These are phyloP conservation scores for Naegleria fowleri DNA, from an alignment of 208 protist genomes.

Conservation along the genomic window DNA sequence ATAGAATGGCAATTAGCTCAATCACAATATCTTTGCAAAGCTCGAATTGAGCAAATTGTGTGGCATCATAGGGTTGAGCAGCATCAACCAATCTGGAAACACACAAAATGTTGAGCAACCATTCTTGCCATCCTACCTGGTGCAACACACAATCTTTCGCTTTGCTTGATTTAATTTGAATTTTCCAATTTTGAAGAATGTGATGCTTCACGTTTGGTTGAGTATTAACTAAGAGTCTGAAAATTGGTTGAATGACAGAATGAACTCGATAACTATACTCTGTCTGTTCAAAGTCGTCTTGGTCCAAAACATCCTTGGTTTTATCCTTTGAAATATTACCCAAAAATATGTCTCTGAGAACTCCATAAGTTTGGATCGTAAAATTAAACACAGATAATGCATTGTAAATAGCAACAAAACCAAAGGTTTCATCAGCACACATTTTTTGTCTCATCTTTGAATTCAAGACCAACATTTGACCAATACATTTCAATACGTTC, in stretches of 20 bases:
- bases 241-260: neutral
- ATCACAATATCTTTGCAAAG: conserved; percentile 15
- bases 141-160: neutral
- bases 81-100: neutral
- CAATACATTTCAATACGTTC: conserved; percentile 5
- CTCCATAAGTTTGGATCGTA: neutral
- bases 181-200: neutral
- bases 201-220: neutral
- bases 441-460: neutral
- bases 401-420: neutral
- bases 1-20: neutral
- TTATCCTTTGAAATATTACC: neutral
- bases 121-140: neutral
- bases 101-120: neutral
- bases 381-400: neutral
- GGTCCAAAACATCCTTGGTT: neutral
- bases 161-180: neutral
- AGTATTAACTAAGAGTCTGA: neutral
- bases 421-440: neutral
- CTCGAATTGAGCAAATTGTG: neutral
- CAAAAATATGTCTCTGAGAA: neutral
- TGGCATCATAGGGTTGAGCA: neutral
- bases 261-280: neutral
- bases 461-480: neutral
- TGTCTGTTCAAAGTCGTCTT: neutral